Evolutionary conservation across 306 rosid species (phyloP), one percentile per base, ranked within the genome.

Genomic region (Pyrus bretschneideri): DNA sequence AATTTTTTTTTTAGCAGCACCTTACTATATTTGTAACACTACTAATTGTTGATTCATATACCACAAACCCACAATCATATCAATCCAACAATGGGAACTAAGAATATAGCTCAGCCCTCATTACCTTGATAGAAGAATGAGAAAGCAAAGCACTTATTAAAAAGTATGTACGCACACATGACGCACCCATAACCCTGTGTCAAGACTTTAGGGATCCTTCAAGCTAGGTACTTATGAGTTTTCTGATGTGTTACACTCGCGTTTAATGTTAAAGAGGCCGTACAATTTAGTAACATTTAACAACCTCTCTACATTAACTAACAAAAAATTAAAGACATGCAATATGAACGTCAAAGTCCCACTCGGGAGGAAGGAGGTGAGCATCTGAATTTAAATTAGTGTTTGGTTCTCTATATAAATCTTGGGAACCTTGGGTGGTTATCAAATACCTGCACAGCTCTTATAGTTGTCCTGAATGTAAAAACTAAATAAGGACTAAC

Each of bases 401-500:
- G 11, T 29, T 5, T 55, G 38, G 76, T 38, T 51, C 55, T 15
- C 55, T 49, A 15, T 49, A 49, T 49, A 49, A 49, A 51, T 51
- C 21, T 51, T 51, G 55, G 55, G 55, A 51, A 51, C 1, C 55
- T 15, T 51, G 55, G 5, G 21, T 61, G 49, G 7, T 22, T 3
- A 67, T 52, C 14, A 55, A 52, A 33, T 29, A 30, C 30, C 52
- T 10, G 8, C 27, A 60, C 6, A 72, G 22, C 21, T 70, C 18
- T 19, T 15, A 29, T 70, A 70, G 72, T 54, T 22, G 38, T 51
- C 23, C 21, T 29, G 38, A 46, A 51, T 21, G 21, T 6, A 21
- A 45, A 69, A 62, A 49, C 42, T 0, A 71, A 64, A 11, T 51
- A 64, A 21, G 29, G 18, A 27, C 85, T 78, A 83, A 95, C 97